Conservation (phyloP, 164 flowering plant genomes). For the Amborella trichopoda region DNA sequence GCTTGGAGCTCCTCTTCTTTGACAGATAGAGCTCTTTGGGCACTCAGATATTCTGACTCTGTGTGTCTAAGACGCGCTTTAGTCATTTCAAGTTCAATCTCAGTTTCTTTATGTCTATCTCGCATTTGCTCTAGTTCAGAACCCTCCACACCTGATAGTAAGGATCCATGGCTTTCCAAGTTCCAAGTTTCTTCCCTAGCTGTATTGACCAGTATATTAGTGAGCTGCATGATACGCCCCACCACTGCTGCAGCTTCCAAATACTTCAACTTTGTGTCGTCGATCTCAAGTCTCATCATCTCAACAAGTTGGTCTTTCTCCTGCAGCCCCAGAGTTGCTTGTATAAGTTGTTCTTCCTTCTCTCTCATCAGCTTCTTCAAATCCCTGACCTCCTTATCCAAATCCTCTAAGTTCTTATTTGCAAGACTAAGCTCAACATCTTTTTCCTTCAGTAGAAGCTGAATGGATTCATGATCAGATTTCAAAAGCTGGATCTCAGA, state of each 20-base stretch:
- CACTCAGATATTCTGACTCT: conserved; percentile 58
- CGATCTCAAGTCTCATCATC: conserved; percentile 33
- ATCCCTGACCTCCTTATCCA: conserved; percentile 33
- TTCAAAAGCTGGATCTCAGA: conserved; percentile 70
- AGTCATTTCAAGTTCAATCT: conserved; percentile 48
- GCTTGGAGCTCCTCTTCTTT: conserved; percentile 64
- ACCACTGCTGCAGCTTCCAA: conserved; percentile 63
- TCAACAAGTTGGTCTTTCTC: conserved; percentile 48
- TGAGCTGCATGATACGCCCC: conserved; percentile 47
- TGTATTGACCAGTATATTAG: conserved; percentile 40
- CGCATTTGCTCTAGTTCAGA: too few species aligned
- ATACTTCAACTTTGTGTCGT: conserved; percentile 32
- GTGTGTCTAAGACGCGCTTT: conserved; percentile 42
- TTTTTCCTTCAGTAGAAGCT: conserved; percentile 48
- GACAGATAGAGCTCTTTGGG: conserved; percentile 43
- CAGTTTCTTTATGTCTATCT: conserved; percentile 35
- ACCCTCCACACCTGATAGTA: too few species aligned
- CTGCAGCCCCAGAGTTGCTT: conserved; percentile 41
- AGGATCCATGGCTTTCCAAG: too few species aligned
- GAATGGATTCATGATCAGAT: conserved; percentile 40
- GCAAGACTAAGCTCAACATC: conserved; percentile 46
- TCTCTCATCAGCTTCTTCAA: conserved; percentile 43
- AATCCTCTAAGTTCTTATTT: conserved; percentile 32
- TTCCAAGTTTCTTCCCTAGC: conserved; percentile 25
- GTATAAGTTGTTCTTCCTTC: conserved; percentile 52